Percentiles rank a stretch among this genome's conserved stretches.
These are phyloP conservation scores for Magnolia kwangsiensis DNA, from an alignment of 164 flowering plant genomes.

Conservation along the genomic window DNA sequence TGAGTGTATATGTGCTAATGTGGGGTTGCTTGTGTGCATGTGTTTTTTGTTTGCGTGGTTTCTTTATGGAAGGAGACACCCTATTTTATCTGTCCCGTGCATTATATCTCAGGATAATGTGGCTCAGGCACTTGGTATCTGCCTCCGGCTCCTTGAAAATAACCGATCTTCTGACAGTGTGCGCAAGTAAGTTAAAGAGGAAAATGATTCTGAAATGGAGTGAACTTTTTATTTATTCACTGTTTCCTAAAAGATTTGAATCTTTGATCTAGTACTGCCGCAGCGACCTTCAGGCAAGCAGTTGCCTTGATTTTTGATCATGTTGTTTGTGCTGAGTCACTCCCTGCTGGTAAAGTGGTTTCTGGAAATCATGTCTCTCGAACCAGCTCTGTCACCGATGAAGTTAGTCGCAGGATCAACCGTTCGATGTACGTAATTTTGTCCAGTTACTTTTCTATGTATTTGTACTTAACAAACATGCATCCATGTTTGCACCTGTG, in stretches of 20 bases:
- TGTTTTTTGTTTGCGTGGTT: background rate
- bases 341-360: constrained; percentile 65
- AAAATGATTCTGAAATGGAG: background rate
- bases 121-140: constrained; percentile 87
- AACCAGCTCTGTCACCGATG: constrained; percentile 67
- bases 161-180: constrained; percentile 88
- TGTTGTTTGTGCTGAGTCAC: constrained; percentile 72
- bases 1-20: background rate
- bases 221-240: background rate
- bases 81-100: background rate
- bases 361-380: constrained; percentile 64
- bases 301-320: constrained; percentile 95
- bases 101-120: constrained; percentile 59
- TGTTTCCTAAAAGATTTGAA: constrained; percentile 9
- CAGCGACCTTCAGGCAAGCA: constrained; percentile 98
- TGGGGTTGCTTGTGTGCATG: background rate
- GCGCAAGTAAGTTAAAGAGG: constrained; percentile 59
- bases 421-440: constrained; percentile 56
- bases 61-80: background rate
- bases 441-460: background rate
- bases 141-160: constrained; percentile 86
- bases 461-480: background rate
- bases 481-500: background rate
- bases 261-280: constrained; percentile 74
- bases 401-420: constrained; percentile 75